Evolutionary conservation across 1,139 yeast species (phyloP).

Genomic region (Debaryomycetaceae sp.): DNA sequence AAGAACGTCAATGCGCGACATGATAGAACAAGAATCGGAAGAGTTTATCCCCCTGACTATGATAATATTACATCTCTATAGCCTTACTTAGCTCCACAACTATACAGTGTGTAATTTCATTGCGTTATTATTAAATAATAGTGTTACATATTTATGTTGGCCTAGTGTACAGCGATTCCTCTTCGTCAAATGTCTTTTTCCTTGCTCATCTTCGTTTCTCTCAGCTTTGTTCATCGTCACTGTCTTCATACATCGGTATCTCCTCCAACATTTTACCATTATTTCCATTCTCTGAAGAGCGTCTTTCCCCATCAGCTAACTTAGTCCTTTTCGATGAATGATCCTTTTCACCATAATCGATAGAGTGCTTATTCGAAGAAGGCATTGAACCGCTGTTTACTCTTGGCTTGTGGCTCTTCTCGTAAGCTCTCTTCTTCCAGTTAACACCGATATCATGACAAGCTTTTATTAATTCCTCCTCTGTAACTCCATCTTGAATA

Average conservation of each 20-base stretch:
- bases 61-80: background rate
- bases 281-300: constrained; percentile 1
- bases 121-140: background rate
- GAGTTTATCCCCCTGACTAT: background rate
- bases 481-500: constrained; percentile 80
- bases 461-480: constrained; percentile 62
- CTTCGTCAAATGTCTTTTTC: background rate
- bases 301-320: constrained; percentile 4
- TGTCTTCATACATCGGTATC: constrained; percentile 42
- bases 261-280: constrained; percentile 23
- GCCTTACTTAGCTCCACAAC: too few species aligned
- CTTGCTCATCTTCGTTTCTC: constrained; percentile 15
- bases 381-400: background rate
- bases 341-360: background rate
- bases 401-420: constrained; percentile 15
- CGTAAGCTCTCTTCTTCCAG: constrained; percentile 35
- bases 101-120: background rate
- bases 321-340: constrained; percentile 8
- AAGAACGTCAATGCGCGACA: too few species aligned
- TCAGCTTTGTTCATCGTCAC: constrained; percentile 26
- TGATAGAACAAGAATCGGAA: background rate
- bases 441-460: constrained; percentile 33
- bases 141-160: background rate
- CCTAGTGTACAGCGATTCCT: background rate
- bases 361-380: background rate